A percentile compares a stretch with the other conserved stretches of the same genome.
phyloP scores from a whole-genome alignment of 2,329 filamentous ascomycete species.

The Tolypocladium ovalisporum region DNA sequence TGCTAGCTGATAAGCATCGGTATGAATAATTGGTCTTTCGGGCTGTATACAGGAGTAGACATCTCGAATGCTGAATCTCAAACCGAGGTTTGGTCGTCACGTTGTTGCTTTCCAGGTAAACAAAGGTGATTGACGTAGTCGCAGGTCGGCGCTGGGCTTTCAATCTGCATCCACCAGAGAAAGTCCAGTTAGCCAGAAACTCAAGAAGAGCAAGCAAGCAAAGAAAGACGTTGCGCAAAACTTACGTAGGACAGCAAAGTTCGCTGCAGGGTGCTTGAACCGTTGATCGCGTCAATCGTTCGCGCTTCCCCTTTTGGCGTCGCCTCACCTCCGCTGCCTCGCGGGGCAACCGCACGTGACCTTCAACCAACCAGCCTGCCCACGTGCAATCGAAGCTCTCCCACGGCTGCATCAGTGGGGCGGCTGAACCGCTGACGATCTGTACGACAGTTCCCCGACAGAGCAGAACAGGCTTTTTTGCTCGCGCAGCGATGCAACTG shows the following conservation, averaged over 20 bases:
- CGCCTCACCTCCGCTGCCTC: constrained; percentile 3
- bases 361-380: constrained; percentile 15
- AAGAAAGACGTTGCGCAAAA: neutral
- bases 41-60: constrained; percentile 24
- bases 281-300: constrained; percentile 3
- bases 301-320: constrained; percentile 16
- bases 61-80: constrained; percentile 14
- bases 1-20: constrained; percentile 23
- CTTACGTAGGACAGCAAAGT: neutral
- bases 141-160: neutral
- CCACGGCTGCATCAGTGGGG: constrained; percentile 3
- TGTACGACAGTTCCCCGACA: neutral
- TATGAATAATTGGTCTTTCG: neutral
- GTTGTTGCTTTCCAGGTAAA: constrained; percentile 12
- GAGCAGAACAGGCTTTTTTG: neutral
- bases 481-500: neutral
- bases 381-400: constrained; percentile 16
- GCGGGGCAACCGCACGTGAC: constrained; percentile 17
- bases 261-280: neutral
- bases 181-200: neutral
- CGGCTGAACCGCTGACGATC: neutral
- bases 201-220: neutral
- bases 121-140: constrained; percentile 5
- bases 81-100: neutral
- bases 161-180: neutral